Evolutionary conservation across 257 asterid genomes (phyloP).

Genomic region (Solanum virginianum): DNA sequence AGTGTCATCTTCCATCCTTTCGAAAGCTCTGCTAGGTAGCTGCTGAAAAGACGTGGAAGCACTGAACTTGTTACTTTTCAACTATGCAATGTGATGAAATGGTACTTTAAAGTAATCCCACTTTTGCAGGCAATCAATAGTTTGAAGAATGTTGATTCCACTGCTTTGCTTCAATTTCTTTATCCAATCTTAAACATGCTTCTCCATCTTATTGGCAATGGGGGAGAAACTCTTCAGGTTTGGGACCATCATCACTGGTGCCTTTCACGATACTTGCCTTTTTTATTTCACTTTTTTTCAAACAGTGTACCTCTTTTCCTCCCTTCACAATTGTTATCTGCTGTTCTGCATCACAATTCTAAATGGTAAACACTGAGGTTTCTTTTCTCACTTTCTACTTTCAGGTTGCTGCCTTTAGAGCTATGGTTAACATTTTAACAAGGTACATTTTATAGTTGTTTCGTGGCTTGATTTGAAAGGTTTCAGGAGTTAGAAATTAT

Average conservation of each 20-base stretch:
- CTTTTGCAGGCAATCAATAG: constrained; percentile 88
- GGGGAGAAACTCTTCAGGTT: constrained; percentile 99
- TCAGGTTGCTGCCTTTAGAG: constrained; percentile 99
- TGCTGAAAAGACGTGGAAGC: not conserved
- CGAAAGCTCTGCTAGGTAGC: not conserved
- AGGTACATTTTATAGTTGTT: constrained; percentile 33
- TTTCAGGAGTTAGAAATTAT: not conserved
- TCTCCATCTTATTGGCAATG: constrained; percentile 97
- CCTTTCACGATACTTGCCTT: not conserved
- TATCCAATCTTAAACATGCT: constrained; percentile 98
- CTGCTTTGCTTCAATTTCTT: constrained; percentile 97
- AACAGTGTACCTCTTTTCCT: not conserved
- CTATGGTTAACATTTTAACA: constrained; percentile 97
- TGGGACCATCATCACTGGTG: not conserved
- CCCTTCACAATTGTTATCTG: not conserved
- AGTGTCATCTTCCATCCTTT: not conserved
- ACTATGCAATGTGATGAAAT: not conserved
- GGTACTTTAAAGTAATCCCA: not conserved
- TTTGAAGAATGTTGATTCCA: constrained; percentile 96
- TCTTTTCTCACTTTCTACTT: constrained; percentile 5
- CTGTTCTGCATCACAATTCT: not conserved
- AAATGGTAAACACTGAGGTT: not conserved
- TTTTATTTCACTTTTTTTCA: not conserved
- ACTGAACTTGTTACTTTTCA: not conserved
- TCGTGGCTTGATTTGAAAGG: not conserved